phyloP scores from a whole-genome alignment of 257 asterid genomes.

The Capsicum baccatum region DNA sequence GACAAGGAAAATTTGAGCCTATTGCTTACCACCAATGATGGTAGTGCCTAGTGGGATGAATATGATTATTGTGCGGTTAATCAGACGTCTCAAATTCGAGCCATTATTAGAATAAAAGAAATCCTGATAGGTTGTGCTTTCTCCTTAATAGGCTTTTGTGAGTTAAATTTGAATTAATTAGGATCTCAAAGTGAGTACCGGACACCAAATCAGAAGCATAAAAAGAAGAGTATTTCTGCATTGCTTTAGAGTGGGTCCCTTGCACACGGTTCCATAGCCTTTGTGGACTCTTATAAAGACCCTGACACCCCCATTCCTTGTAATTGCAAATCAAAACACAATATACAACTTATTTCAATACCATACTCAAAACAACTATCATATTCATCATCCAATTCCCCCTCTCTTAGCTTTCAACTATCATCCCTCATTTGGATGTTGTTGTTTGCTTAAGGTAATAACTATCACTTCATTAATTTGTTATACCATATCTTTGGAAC shows the following conservation, averaged over 20 bases:
- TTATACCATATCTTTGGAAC: background rate
- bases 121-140: background rate
- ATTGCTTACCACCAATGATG: background rate
- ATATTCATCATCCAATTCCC: conserved; percentile 13
- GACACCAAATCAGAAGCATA: fast-evolving
- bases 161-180: background rate
- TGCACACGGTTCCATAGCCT: conserved; percentile 45
- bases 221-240: conserved; percentile 27
- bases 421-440: conserved; percentile 35
- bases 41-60: background rate
- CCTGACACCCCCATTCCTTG: conserved; percentile 40
- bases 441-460: conserved; percentile 40
- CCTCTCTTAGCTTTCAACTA: conserved; percentile 35
- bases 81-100: background rate
- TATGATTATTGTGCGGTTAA: background rate
- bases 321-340: conserved; percentile 40
- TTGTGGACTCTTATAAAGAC: conserved; percentile 70
- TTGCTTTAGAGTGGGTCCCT: conserved; percentile 69
- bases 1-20: background rate
- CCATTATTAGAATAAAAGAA: background rate
- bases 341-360: background rate
- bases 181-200: background rate
- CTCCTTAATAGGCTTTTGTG: background rate
- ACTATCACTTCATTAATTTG: background rate
- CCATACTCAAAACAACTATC: conserved; percentile 1